phyloP scores from a whole-genome alignment of 768 basidiomycete genomes.

The Pleurotus cornucopiae region DNA sequence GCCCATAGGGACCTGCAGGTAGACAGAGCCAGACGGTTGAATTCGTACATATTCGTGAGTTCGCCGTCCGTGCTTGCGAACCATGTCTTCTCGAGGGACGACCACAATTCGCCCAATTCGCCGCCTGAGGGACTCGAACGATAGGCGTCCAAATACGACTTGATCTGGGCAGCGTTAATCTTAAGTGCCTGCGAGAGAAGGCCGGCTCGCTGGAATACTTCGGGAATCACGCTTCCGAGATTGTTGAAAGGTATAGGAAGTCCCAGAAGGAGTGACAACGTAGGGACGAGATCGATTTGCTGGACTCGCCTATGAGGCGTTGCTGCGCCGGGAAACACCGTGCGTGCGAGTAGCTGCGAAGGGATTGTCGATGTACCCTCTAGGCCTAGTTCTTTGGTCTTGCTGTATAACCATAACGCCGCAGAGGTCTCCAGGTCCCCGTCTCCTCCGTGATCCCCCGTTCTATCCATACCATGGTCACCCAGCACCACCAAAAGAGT shows the following conservation, averaged over 20 bases:
- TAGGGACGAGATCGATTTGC: conserved; percentile 92
- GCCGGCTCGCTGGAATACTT: conserved; percentile 68
- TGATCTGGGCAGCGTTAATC: conserved; percentile 73
- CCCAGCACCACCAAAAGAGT: conserved; percentile 90
- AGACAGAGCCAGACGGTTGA: conserved; percentile 57
- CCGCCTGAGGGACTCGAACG: conserved; percentile 62
- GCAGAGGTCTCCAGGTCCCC: conserved; percentile 79
- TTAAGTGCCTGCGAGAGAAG: conserved; percentile 56
- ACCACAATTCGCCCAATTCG: conserved; percentile 71
- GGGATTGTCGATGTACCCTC: conserved; percentile 32
- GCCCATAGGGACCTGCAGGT: conserved; percentile 90
- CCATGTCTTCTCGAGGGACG: conserved; percentile 45
- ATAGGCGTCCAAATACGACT: conserved; percentile 73
- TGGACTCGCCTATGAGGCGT: conserved; percentile 63
- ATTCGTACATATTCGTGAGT: conserved; percentile 40
- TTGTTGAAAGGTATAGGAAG: conserved; percentile 95
- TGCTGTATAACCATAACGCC: conserved; percentile 91
- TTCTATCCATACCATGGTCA: conserved; percentile 95
- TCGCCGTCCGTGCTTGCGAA: conserved; percentile 25
- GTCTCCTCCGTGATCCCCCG: conserved; percentile 96
- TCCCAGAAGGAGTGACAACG: conserved; percentile 84
- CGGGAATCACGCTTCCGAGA: conserved; percentile 87
- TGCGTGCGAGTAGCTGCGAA: conserved; percentile 46
- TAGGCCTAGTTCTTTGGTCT: conserved; percentile 48
- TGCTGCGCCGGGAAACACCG: conserved; percentile 55